These are phyloP conservation scores for Colletotrichum viniferum DNA, from an alignment of 2,329 filamentous ascomycete genomes.

Conservation along the genomic window DNA sequence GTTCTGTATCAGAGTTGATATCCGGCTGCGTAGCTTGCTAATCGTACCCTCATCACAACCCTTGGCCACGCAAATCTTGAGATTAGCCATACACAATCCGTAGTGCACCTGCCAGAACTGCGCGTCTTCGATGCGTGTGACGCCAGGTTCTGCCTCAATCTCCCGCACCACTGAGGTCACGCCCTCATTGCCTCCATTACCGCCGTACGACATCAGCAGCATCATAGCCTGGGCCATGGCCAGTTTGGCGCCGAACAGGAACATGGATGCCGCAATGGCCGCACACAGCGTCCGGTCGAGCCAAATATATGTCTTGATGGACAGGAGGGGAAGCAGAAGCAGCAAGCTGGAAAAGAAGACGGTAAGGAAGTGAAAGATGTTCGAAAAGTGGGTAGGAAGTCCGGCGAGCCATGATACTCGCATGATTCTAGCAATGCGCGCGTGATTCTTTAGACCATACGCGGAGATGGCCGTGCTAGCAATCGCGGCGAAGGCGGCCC, in stretches of 20 bases:
- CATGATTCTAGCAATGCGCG: constrained; percentile 90
- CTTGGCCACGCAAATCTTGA: constrained; percentile 74
- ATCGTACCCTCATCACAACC: constrained; percentile 74
- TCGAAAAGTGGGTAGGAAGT: constrained; percentile 85
- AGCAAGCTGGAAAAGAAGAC: constrained; percentile 84
- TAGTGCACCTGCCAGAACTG: constrained; percentile 99
- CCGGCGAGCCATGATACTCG: constrained; percentile 81
- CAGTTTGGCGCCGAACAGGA: constrained; percentile 80
- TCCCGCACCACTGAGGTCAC: constrained; percentile 81
- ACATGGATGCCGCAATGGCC: constrained; percentile 86
- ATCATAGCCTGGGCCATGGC: constrained; percentile 89
- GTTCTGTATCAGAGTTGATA: constrained; percentile 81
- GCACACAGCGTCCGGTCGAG: constrained; percentile 83
- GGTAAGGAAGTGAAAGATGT: constrained; percentile 94
- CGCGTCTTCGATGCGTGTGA: constrained; percentile 83
- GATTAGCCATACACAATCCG: constrained; percentile 91
- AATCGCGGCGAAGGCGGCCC: constrained; percentile 82
- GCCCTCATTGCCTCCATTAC: constrained; percentile 41
- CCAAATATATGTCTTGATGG: constrained; percentile 80
- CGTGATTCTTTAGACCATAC: constrained; percentile 86
- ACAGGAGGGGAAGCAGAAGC: constrained; percentile 80
- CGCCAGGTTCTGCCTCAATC: constrained; percentile 79
- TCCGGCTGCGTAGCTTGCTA: constrained; percentile 74
- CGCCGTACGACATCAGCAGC: constrained; percentile 88
- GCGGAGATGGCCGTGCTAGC: constrained; percentile 84